Evolutionary conservation across 2,329 filamentous ascomycete species (phyloP).

Genomic region (Colletotrichum gigasporum): DNA sequence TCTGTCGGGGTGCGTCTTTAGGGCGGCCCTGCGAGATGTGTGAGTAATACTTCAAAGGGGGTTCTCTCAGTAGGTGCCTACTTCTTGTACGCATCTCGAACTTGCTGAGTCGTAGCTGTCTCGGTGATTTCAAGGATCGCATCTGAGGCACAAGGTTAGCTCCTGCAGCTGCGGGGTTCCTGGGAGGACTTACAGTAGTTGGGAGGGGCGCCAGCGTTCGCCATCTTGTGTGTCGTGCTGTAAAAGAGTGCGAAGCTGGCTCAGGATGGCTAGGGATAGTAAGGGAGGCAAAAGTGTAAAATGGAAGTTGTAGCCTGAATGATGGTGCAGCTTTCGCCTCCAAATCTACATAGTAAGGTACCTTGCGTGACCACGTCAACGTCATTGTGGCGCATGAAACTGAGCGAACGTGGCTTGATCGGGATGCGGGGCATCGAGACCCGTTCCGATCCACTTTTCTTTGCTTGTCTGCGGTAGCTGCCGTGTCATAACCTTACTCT

Average conservation of each 20-base stretch:
- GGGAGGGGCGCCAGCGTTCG: slow-evolving; percentile 52
- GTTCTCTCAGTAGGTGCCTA: slow-evolving; percentile 44
- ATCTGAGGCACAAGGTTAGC: slow-evolving; percentile 59
- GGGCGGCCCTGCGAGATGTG: slow-evolving; percentile 70
- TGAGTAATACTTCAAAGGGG: slow-evolving; percentile 31
- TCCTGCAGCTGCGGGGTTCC: slow-evolving; percentile 1
- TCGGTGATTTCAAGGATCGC: slow-evolving; percentile 77
- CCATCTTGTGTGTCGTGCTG: slow-evolving; percentile 12
- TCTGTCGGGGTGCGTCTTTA: slow-evolving; percentile 94
- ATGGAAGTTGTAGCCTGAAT: background rate
- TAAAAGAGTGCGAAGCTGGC: background rate
- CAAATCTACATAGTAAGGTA: slow-evolving; percentile 3
- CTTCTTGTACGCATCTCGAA: slow-evolving; percentile 96
- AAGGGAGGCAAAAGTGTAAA: background rate
- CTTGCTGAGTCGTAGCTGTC: slow-evolving; percentile 81
- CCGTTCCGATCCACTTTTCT: too few species aligned
- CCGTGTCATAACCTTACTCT: too few species aligned
- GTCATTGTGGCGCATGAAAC: slow-evolving; percentile 53
- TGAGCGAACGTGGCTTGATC: slow-evolving; percentile 38
- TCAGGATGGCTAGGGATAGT: background rate
- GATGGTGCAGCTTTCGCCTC: slow-evolving; percentile 6
- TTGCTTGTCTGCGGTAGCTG: too few species aligned
- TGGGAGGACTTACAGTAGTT: slow-evolving; percentile 63
- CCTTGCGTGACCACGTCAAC: too few species aligned
- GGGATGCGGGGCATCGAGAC: background rate